Evolutionary conservation across 495 filamentous ascomycete species (phyloP).

Genomic region (Lophium mytilinum): DNA sequence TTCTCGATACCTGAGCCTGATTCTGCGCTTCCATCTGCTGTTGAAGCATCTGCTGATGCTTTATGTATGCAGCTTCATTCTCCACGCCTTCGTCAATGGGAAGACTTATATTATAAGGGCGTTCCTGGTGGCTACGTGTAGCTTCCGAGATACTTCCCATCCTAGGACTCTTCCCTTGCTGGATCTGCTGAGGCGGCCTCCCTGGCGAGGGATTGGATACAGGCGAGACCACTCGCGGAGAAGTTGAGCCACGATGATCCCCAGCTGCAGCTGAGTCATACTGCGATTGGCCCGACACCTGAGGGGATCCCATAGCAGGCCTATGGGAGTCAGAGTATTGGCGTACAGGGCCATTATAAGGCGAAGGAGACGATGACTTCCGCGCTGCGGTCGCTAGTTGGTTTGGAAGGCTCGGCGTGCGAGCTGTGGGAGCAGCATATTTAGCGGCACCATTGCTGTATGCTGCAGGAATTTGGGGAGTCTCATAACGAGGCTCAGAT

Average conservation of each 20-base stretch:
- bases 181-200: neutral
- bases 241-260: conserved; percentile 7
- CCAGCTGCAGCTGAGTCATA: neutral
- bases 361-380: neutral
- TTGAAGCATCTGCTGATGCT: conserved; percentile 11
- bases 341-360: neutral
- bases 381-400: neutral
- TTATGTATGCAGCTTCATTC: conserved; percentile 18
- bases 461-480: conserved; percentile 21
- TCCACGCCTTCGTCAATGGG: conserved; percentile 15
- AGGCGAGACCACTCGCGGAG: conserved; percentile 12
- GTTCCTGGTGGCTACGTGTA: conserved; percentile 6
- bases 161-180: neutral
- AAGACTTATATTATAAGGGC: conserved; percentile 13
- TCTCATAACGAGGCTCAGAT: conserved; percentile 20
- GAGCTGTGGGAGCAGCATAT: neutral
- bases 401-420: neutral
- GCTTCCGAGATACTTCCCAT: conserved; percentile 22
- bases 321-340: conserved; percentile 17
- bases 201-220: conserved; percentile 14
- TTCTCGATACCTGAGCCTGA: conserved; percentile 12
- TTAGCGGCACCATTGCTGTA: conserved; percentile 12
- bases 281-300: conserved; percentile 11
- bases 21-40: conserved; percentile 20
- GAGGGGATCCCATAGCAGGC: conserved; percentile 14